Base-by-base conservation (phyloP, 2,329 filamentous ascomycete species). In the Niveomyces coronatus region DNA sequence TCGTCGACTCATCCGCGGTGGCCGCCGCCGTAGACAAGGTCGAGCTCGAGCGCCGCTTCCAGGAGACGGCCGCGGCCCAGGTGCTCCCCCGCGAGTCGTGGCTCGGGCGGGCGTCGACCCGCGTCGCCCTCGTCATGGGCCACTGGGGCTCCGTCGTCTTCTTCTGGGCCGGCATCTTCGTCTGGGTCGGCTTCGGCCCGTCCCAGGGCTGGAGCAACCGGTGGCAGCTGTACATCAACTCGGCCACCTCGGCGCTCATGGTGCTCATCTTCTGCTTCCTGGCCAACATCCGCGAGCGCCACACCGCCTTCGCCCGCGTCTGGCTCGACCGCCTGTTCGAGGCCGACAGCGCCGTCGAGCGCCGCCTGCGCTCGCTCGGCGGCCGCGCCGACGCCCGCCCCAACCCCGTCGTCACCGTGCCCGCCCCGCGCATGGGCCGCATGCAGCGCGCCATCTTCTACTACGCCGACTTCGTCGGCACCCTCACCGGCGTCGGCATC, bases 161-260 rank as follows among this genome's bases (percentile, higher is more conserved):
- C 16, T 61, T 57, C 52, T 60, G 56, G 56, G 44, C 48, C 8
- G 53, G 57, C 30, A 58, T 62, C 37, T 31, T 53, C 32, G 45
- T 54, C 22, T 62, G 59, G 59, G 41, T 57, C 9, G 52, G 47
- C 22, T 52, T 55, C 13, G 60, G 59, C 2, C 43, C 49, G 3
- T 45, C 45, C 9, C 45, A 49, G 22, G 19, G 47, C 20, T 63
- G 50, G 41, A 53, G 49, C 29, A 48, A 61, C 44, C 49, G 49
- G 6, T 63, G 60, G 60, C 60, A 62, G 48, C 50, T 63, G 10
- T 58, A 62, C 44, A 57, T 64, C 49, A 64, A 67, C 52, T 62
- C 64, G 3, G 60, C 62, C 8, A 64, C 62, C 0, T 62, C 65
- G 5, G 48, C 46, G 2, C 35, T 48, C 0, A 55, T 64, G 16